A percentile compares a stretch with the other conserved stretches of the same genome.
Conservation (phyloP, 2,329 filamentous ascomycete genomes). For the Claviceps sp. region DNA sequence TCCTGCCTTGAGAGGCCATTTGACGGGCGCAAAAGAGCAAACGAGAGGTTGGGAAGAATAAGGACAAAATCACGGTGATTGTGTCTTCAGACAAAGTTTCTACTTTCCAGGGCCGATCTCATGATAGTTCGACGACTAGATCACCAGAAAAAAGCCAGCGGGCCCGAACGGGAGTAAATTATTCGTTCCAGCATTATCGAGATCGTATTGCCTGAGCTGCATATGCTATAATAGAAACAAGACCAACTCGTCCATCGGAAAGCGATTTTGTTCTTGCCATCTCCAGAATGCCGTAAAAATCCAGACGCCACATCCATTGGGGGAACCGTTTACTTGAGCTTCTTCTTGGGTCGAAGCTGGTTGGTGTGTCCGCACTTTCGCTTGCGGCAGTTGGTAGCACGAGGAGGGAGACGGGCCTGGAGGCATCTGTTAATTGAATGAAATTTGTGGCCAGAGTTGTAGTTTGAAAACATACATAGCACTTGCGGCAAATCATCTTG, state of each 20-base stretch:
- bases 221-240: slow-evolving; percentile 29
- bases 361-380: slow-evolving; percentile 99
- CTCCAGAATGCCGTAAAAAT: slow-evolving; percentile 27
- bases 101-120: background rate
- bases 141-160: background rate
- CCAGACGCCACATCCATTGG: slow-evolving; percentile 32
- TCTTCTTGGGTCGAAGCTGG: slow-evolving; percentile 99
- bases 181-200: slow-evolving; percentile 18
- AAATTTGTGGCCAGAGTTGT: background rate
- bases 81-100: background rate
- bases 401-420: slow-evolving; percentile 74
- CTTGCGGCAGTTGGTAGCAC: slow-evolving; percentile 99
- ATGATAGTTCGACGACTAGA: background rate
- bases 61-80: background rate
- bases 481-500: slow-evolving; percentile 99
- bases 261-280: slow-evolving; percentile 22
- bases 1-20: too few relatives aligned
- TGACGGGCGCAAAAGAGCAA: too few relatives aligned
- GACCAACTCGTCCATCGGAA: slow-evolving; percentile 22
- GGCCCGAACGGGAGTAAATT: background rate
- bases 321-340: slow-evolving; percentile 61
- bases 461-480: slow-evolving; percentile 63
- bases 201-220: slow-evolving; percentile 24
- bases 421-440: slow-evolving; percentile 6
- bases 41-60: background rate